Evolutionary conservation across 345 rosid species (phyloP).

Genomic region (Pugionium dolabratum): DNA sequence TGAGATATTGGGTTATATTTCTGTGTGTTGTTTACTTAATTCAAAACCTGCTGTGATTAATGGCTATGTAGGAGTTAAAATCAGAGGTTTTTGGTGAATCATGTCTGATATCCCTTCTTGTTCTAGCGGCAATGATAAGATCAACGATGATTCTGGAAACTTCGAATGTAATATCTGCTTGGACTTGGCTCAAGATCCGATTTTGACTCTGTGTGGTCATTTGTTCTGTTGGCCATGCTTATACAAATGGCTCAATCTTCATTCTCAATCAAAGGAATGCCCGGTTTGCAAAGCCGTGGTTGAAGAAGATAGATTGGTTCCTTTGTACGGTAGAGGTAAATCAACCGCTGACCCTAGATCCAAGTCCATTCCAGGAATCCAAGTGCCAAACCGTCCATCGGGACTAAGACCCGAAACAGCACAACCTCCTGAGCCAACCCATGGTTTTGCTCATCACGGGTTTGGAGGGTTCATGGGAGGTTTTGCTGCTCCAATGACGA

Average conservation of each 20-base stretch:
- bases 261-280: constrained; percentile 75
- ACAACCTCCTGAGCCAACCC: constrained; percentile 74
- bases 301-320: constrained; percentile 93
- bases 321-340: constrained; percentile 95
- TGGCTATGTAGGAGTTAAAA: constrained; percentile 24
- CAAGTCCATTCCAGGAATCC: constrained; percentile 73
- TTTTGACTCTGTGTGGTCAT: constrained; percentile 96
- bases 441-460: constrained; percentile 66
- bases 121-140: constrained; percentile 55
- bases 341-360: constrained; percentile 81
- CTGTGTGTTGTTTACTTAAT: not conserved
- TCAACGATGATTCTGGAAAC: constrained; percentile 63
- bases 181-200: constrained; percentile 98
- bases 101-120: constrained; percentile 59
- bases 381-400: constrained; percentile 87
- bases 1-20: not conserved
- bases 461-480: constrained; percentile 88
- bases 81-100: constrained; percentile 62
- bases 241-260: constrained; percentile 93
- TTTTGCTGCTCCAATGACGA: constrained; percentile 69
- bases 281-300: constrained; percentile 92
- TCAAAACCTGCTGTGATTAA: not conserved
- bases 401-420: constrained; percentile 99
- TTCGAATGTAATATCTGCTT: constrained; percentile 99
- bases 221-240: constrained; percentile 99